A percentile compares a stretch with the other conserved stretches of the same genome.
Conservation (phyloP, 129 eudicot species). For the Arctium minus region DNA sequence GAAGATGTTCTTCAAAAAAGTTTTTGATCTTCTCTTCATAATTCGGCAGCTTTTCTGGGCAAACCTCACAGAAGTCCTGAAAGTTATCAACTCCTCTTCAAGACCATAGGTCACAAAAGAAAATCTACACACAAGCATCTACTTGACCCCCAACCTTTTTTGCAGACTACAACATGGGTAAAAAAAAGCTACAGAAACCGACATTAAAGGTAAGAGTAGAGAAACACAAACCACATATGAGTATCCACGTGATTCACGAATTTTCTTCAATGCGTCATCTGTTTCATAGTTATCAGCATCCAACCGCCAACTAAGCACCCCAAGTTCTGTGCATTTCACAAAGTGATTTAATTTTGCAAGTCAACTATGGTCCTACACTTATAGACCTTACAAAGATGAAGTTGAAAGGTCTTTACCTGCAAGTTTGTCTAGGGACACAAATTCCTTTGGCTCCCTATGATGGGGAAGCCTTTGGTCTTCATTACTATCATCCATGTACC, state of each 20-base stretch:
- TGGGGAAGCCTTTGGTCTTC: slow-evolving; percentile 97
- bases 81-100: not conserved
- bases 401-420: slow-evolving; percentile 39
- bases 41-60: slow-evolving; percentile 91
- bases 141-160: not conserved
- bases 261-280: slow-evolving; percentile 86
- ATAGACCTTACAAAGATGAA: not conserved
- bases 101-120: not conserved
- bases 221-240: slow-evolving; percentile 66
- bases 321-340: slow-evolving; percentile 56
- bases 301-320: slow-evolving; percentile 92
- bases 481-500: slow-evolving; percentile 94
- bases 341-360: not conserved
- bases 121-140: not conserved
- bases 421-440: slow-evolving; percentile 77
- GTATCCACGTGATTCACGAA: slow-evolving; percentile 89
- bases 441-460: slow-evolving; percentile 84
- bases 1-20: slow-evolving; percentile 92
- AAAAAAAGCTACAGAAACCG: not conserved
- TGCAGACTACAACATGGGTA: not conserved
- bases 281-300: slow-evolving; percentile 98
- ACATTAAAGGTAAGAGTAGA: not conserved
- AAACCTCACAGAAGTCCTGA: slow-evolving; percentile 92
- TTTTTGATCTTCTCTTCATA: slow-evolving; percentile 82
- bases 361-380: slow-evolving; percentile 1